A percentile compares a stretch with the other conserved stretches of the same genome.
These are phyloP conservation scores for Mortierella antarctica DNA, from an alignment of 192 early-diverging fungal genomes.

Conservation along the genomic window DNA sequence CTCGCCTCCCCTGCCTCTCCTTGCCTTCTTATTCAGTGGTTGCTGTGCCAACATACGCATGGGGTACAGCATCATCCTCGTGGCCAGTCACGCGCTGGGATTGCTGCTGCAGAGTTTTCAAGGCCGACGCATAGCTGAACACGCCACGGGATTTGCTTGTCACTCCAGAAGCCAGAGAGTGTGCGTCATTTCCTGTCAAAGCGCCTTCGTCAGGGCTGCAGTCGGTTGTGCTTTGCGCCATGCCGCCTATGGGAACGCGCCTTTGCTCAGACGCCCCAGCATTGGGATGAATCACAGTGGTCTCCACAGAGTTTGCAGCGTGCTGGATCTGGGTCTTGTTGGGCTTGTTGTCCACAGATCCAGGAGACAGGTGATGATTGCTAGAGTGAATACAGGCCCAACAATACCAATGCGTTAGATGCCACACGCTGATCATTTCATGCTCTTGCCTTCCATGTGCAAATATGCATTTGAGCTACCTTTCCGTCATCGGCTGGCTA, in stretches of 20 bases:
- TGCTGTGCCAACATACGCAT: neutral
- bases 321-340: no score
- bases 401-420: no score
- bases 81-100: neutral
- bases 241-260: neutral
- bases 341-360: no score
- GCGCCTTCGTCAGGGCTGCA: no score
- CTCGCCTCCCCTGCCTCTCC: neutral
- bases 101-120: conserved; percentile 1
- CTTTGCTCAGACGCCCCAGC: neutral
- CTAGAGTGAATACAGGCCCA: no score
- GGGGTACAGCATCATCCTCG: neutral
- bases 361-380: no score
- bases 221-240: neutral
- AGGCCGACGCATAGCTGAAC: neutral
- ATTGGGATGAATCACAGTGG: neutral
- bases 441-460: no score
- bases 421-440: no score
- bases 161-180: neutral
- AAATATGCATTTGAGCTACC: neutral
- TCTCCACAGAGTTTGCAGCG: no score
- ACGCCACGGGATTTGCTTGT: neutral
- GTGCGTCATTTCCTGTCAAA: no score
- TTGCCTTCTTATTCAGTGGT: neutral
- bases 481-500: no score